Evolutionary conservation across 2,329 filamentous ascomycete genomes (phyloP).

Genomic region (Geosmithia morbida): DNA sequence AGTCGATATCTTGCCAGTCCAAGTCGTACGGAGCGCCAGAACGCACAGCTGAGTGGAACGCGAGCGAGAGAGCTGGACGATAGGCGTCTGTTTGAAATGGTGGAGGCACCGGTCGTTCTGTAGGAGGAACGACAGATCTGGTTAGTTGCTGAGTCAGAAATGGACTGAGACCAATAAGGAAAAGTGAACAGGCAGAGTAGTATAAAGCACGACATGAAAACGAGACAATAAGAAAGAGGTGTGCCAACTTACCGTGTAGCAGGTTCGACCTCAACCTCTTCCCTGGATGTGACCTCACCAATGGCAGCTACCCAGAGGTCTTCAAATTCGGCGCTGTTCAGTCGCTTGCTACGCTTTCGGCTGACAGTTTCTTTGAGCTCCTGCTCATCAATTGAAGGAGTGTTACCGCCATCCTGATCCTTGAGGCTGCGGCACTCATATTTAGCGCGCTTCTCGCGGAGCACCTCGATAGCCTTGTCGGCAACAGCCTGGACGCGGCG

Average conservation of each 20-base stretch:
- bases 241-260: conserved; percentile 34
- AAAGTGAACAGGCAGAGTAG: conserved; percentile 3
- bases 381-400: conserved; percentile 47
- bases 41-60: conserved; percentile 71
- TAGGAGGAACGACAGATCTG: conserved; percentile 60
- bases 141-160: conserved; percentile 67
- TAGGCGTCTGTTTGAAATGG: conserved; percentile 50
- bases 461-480: conserved; percentile 72
- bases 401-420: conserved; percentile 45
- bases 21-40: conserved; percentile 66
- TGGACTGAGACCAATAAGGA: conserved; percentile 10
- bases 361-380: conserved; percentile 66
- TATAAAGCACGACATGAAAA: conserved; percentile 2
- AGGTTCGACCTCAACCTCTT: conserved; percentile 39
- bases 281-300: conserved; percentile 51
- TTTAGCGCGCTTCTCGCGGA: conserved; percentile 72
- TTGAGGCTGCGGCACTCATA: conserved; percentile 74
- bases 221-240: conserved; percentile 2
- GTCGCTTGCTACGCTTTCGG: conserved; percentile 64
- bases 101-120: conserved; percentile 55
- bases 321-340: conserved; percentile 82
- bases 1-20: conserved; percentile 77
- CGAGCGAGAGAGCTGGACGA: conserved; percentile 81
- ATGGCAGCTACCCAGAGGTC: conserved; percentile 68
- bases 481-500: conserved; percentile 77